A percentile compares a stretch with the other conserved stretches of the same genome.
Evolutionary conservation across 148 eudicot species (phyloP).

Genomic region (Amaranthus cruentus): DNA sequence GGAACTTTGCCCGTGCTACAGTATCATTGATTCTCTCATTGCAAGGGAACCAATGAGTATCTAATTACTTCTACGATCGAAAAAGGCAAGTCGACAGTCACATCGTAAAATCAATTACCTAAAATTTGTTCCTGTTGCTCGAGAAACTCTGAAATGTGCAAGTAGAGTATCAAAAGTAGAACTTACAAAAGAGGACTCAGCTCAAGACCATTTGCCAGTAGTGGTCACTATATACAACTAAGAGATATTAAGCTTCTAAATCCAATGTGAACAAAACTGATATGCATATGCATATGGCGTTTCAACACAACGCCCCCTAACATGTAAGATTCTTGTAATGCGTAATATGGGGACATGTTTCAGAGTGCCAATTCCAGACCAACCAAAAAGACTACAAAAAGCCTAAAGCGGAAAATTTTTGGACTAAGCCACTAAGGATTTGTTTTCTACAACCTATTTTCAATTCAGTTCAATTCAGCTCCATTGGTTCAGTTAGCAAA

Average conservation of each 20-base stretch:
- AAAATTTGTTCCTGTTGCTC: too few relatives aligned
- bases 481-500: too few relatives aligned
- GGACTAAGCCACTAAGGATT: not conserved
- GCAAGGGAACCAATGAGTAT: not conserved
- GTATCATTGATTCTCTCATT: too few relatives aligned
- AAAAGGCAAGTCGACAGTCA: not conserved
- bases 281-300: not conserved
- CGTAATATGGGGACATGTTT: not conserved
- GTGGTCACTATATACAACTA: not conserved
- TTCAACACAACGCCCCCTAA: not conserved
- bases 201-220: not conserved
- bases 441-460: too few relatives aligned
- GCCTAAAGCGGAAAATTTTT: not conserved
- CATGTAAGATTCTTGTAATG: not conserved
- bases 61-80: not conserved
- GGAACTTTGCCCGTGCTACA: not conserved
- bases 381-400: not conserved
- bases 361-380: not conserved
- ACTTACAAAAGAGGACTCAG: not conserved
- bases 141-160: not conserved
- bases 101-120: not conserved
- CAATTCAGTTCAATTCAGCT: too few relatives aligned
- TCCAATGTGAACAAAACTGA: too few relatives aligned
- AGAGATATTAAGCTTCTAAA: too few relatives aligned
- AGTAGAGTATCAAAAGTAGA: not conserved